Conservation (phyloP, 139 green algal genomes). For the Chlamydomonas applanata region DNA sequence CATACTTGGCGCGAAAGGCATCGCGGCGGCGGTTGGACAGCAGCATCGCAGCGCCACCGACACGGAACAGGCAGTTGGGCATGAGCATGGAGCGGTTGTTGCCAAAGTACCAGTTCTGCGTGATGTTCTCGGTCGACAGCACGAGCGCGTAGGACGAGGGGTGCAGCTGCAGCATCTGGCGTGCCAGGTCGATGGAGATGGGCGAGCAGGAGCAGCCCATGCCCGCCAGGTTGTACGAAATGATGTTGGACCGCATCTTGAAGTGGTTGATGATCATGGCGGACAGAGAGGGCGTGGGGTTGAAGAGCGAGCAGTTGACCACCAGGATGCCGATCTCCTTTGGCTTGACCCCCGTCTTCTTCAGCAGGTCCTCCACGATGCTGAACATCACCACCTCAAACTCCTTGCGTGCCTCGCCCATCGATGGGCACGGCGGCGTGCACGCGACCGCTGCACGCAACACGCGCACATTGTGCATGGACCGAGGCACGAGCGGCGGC, state of each 20-base stretch:
- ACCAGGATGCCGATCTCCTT: slow-evolving; percentile 90
- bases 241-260: slow-evolving; percentile 88
- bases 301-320: slow-evolving; percentile 97
- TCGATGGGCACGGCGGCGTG: slow-evolving; percentile 51
- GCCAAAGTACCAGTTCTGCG: slow-evolving; percentile 94
- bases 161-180: slow-evolving; percentile 87
- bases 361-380: slow-evolving; percentile 68
- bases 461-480: not conserved
- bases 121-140: slow-evolving; percentile 97
- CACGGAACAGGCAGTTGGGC: slow-evolving; percentile 96
- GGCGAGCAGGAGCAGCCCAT: slow-evolving; percentile 75
- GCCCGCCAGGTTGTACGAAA: slow-evolving; percentile 93
- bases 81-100: slow-evolving; percentile 93
- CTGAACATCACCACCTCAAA: slow-evolving; percentile 82
- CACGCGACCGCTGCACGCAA: slow-evolving; percentile 4
- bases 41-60: slow-evolving; percentile 90
- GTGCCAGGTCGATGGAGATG: slow-evolving; percentile 80
- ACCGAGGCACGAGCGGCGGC: not conserved
- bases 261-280: slow-evolving; percentile 97
- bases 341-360: slow-evolving; percentile 40
- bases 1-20: slow-evolving; percentile 74
- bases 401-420: slow-evolving; percentile 82
- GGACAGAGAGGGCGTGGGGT: slow-evolving; percentile 89
- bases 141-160: slow-evolving; percentile 79
- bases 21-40: slow-evolving; percentile 85